Evolutionary conservation across 768 basidiomycete genomes (phyloP), one percentile per base, ranked within the genome.

Genomic region (Kwoniella dejecticola): DNA sequence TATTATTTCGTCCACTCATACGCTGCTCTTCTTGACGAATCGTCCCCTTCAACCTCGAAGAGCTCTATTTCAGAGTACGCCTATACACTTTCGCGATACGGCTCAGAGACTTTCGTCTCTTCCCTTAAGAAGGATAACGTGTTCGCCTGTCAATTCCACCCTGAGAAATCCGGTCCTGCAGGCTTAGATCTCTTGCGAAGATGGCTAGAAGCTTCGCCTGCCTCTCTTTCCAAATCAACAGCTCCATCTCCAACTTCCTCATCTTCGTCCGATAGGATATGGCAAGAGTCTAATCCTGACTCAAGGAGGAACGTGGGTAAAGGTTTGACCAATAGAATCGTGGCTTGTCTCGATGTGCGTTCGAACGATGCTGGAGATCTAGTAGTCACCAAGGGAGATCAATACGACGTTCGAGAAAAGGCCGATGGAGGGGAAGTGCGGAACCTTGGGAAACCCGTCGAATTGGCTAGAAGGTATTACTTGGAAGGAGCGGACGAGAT

Each of bases 1-100:
- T 97, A 94, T 76, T 99, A 99, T 80, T 99, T 94, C 76, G 94
- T 99, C 31, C 96, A 99, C 81, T 97, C 96, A 13, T 99, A 86
- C 81, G 72, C 66, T 13, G 71, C 66, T 12, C 57, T 70, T 12
- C 44, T 76, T 21, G 85, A 38, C 38, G 26, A 1, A 81, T 84
- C 69, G 82, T 83, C 13, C 23, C 46, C 15, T 50, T 45, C 8
- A 26, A 47, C 1, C 27, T 3, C 45, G 24, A 45, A 29, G 36
- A 44, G 19, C n/a, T 47, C 83, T 4, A 52, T 86, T 21, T 84
- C 87, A 42, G 79, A 85, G 58, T 98, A 91, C 89, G 84, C 85
- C 2, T 85, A 94, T 79, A 86, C 89, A 13, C 88, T 88, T 21
- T 91, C 94, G 2, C 88, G 94, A 79, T 99, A 98, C 78, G 96